Evolutionary conservation across 371 early-diverging fungal species (phyloP), one percentile per base, ranked within the genome.

Genomic region (Mucor velutinosus): DNA sequence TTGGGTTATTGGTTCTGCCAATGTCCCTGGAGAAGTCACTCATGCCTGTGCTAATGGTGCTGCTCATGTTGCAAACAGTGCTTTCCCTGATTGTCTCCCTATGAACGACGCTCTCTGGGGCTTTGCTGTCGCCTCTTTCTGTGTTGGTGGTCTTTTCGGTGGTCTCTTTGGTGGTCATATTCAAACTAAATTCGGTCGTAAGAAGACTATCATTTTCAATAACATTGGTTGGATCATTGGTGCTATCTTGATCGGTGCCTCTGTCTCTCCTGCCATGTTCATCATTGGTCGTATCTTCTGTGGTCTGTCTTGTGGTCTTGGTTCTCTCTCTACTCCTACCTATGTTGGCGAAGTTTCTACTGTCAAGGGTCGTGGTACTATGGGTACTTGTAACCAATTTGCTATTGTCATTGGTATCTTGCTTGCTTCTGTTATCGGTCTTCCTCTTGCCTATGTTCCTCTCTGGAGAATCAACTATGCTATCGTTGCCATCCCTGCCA

Each of bases 261-360:
- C 90, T 11, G 79, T 80, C 1, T 81, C 81, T n/a, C 76, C 77
- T n/a, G 81, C 75, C 10, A 86, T 87, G 79, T 88, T 95, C 61
- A 85, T 86, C 51, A 37, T 91, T 62, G 97, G 94, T 0, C 90
- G 97, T 51, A 76, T 96, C 56, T 59, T 91, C 17, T 80, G 87
- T 58, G 97, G 97, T 47, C 67, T 95, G 55, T 94, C 87, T 5
- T 87, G 92, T 37, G 97, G 97, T n/a, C 75, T 91, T 6, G 89
- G 89, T n/a, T 89, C 93, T 53, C 89, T 90, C 23, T 85, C 86
- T 14, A 89, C 92, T 1, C 92, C 97, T 1, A 86, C 89, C 2
- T 97, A 96, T 66, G 84, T 96, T 29, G 89, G 89, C 11, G 94
- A 95, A 68, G 84, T 96, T 29, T 77, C 94, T 4, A 93, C 95